phyloP scores from a whole-genome alignment of 2,329 filamentous ascomycete species.

The Onygena corvina region DNA sequence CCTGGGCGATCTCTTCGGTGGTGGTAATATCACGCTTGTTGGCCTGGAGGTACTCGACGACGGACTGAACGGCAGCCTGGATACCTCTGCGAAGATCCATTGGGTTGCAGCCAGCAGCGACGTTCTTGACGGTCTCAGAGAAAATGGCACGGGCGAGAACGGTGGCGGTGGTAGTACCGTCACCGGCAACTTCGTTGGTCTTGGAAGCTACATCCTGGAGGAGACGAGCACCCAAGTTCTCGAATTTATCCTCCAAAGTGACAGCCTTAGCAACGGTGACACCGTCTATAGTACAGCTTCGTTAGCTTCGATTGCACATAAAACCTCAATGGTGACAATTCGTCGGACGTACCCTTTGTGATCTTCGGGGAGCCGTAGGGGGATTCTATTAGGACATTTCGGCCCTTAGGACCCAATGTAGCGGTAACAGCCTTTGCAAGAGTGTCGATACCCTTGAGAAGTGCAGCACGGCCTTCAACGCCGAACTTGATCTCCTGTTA shows the following conservation, averaged over 20 bases:
- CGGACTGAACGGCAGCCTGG: conserved; percentile 87
- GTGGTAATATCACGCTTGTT: conserved; percentile 99
- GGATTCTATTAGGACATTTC: conserved; percentile 97
- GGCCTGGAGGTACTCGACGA: conserved; percentile 83
- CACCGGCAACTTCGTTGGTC: conserved; percentile 98
- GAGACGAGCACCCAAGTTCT: conserved; percentile 94
- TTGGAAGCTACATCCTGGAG: conserved; percentile 97
- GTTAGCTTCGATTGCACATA: too few relatives aligned
- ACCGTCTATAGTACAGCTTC: conserved; percentile 49
- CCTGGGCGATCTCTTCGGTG: conserved; percentile 91
- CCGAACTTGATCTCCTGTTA: conserved; percentile 90
- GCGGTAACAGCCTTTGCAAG: conserved; percentile 92
- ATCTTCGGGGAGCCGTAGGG: conserved; percentile 99
- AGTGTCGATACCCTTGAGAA: conserved; percentile 91
- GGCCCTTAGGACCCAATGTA: conserved; percentile 92
- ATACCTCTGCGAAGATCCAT: conserved; percentile 98
- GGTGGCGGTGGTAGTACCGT: conserved; percentile 95
- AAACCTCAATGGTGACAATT: too few relatives aligned
- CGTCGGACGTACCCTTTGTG: conserved; percentile 84
- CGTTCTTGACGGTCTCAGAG: conserved; percentile 99
- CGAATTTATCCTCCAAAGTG: conserved; percentile 94
- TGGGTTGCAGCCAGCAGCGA: conserved; percentile 97
- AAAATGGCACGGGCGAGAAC: conserved; percentile 97
- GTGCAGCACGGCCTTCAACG: conserved; percentile 78
- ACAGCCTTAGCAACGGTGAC: conserved; percentile 84